Conservation (phyloP, 345 rosid species). For the Stellera chamaejasme region DNA sequence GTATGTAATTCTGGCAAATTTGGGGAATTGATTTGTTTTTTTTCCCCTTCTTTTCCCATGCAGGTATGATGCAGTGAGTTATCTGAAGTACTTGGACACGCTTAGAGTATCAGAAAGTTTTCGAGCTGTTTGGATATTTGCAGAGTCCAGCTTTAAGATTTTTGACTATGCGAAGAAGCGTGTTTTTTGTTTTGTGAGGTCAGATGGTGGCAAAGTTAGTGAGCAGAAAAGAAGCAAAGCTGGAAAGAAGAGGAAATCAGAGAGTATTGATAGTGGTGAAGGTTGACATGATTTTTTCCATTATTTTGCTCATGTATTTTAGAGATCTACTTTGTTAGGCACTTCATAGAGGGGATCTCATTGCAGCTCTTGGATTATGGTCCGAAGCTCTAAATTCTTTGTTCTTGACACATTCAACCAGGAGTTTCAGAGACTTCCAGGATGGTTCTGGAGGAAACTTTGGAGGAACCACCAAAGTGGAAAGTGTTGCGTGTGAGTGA, state of each 20-base stretch:
- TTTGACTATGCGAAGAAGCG: constrained; percentile 97
- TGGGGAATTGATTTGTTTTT: constrained; percentile 8
- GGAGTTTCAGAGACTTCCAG: constrained; percentile 41
- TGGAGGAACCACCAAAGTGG: constrained; percentile 98
- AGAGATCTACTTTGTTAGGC: neutral
- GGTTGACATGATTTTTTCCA: constrained; percentile 2
- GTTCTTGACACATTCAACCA: constrained; percentile 12
- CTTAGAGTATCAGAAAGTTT: constrained; percentile 91
- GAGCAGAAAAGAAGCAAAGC: constrained; percentile 29
- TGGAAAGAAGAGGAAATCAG: constrained; percentile 59
- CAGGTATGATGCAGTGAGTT: constrained; percentile 99
- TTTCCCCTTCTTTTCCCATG: constrained; percentile 2
- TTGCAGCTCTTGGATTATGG: neutral
- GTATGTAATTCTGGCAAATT: neutral
- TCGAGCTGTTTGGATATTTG: constrained; percentile 99
- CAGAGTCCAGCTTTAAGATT: constrained; percentile 93
- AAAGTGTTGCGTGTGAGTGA: constrained; percentile 98
- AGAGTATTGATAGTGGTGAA: constrained; percentile 29
- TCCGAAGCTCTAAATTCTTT: constrained; percentile 4
- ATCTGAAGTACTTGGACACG: constrained; percentile 93
- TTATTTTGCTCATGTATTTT: constrained; percentile 2
- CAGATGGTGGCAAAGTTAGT: constrained; percentile 38
- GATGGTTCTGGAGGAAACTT: constrained; percentile 53
- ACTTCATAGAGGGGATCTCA: neutral
- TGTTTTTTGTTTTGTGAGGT: constrained; percentile 54